Conservation (phyloP, 306 rosid species). For the Urtica urens region DNA sequence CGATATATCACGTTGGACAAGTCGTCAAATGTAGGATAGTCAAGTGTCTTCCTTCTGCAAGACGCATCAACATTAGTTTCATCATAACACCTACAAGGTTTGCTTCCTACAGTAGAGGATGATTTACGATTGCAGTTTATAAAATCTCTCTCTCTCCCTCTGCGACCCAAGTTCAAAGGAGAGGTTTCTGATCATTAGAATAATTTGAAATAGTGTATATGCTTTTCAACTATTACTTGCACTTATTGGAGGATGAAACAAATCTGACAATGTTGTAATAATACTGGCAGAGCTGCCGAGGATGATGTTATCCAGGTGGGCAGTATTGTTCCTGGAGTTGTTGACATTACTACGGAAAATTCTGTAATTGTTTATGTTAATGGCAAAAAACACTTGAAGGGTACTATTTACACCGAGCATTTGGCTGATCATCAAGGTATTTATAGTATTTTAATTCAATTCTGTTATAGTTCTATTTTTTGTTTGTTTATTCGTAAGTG, state of each 20-base stretch:
- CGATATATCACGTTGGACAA: conserved; percentile 72
- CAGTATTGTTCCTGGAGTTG: conserved; percentile 68
- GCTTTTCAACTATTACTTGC: not conserved
- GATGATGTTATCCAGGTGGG: conserved; percentile 55
- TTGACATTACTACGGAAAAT: conserved; percentile 52
- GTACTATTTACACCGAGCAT: conserved; percentile 64
- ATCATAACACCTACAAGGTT: conserved; percentile 73
- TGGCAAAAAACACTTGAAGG: conserved; percentile 52
- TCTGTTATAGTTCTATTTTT: not conserved
- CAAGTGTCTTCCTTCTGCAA: conserved; percentile 49
- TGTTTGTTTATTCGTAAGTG: not conserved
- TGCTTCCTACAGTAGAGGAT: conserved; percentile 10
- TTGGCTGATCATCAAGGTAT: conserved; percentile 90
- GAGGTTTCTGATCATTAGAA: not conserved
- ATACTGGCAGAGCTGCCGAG: conserved; percentile 63
- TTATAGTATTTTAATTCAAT: conserved; percentile 6
- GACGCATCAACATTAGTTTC: conserved; percentile 86
- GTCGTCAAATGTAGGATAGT: conserved; percentile 77
- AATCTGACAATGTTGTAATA: not conserved
- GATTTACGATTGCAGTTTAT: not conserved
- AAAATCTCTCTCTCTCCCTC: not conserved
- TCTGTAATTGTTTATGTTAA: conserved; percentile 50
- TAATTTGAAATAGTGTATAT: not conserved
- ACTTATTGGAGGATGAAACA: too few relatives aligned
- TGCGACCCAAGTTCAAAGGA: not conserved